phyloP scores from a whole-genome alignment of 345 rosid genomes.

The Euclidium syriacum region DNA sequence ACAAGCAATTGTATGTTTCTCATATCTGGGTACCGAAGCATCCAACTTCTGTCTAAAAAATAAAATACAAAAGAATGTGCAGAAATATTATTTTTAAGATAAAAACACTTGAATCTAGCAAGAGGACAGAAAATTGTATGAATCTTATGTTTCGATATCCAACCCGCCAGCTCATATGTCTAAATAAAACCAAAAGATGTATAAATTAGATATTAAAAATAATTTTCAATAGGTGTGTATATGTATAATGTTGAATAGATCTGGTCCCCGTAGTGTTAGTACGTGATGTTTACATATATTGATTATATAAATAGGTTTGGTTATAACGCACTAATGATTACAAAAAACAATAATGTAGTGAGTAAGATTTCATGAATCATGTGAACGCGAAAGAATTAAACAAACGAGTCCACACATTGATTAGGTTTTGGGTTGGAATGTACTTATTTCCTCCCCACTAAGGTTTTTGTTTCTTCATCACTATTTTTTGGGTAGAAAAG shows the following conservation, averaged over 20 bases:
- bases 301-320: conserved; percentile 14
- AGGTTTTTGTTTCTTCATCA: not conserved
- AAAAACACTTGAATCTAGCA: not conserved
- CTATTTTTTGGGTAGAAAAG: not conserved
- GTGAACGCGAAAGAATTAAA: conserved; percentile 5
- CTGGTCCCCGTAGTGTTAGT: not conserved
- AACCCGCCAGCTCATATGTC: conserved; percentile 19
- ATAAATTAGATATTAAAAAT: not conserved
- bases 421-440: too few relatives aligned
- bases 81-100: not conserved
- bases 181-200: not conserved
- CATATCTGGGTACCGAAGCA: conserved; percentile 11
- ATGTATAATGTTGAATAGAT: not conserved
- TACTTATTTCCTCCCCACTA: too few relatives aligned
- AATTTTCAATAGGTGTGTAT: not conserved
- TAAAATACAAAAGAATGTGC: conserved; percentile 19
- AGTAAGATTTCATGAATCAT: conserved; percentile 8
- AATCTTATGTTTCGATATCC: conserved; percentile 8
- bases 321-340: conserved; percentile 1
- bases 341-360: not conserved
- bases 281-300: conserved; percentile 1
- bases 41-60: conserved; percentile 4
- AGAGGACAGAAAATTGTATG: conserved; percentile 6
- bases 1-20: conserved; percentile 15
- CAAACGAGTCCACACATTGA: not conserved